Evolutionary conservation across 495 filamentous ascomycete genomes (phyloP), one percentile per base, ranked within the genome.

Genomic region (Aspergillus ostianus): DNA sequence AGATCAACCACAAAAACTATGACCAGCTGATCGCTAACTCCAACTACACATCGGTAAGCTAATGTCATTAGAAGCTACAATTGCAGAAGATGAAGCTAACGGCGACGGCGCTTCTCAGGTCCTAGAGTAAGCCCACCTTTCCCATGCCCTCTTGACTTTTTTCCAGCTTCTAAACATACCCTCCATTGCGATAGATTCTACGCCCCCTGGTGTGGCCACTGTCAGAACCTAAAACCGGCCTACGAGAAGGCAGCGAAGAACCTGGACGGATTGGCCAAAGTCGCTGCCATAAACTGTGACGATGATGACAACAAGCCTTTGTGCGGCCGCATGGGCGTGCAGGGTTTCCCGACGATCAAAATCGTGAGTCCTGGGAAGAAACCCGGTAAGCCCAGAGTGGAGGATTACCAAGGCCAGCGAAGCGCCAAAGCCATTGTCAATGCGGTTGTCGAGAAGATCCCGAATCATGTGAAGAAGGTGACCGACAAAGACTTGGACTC

Each of bases 291-390:
- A 63, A 90, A 99, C 72, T 99, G 94, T 75, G 94, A 98, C 64
- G 92, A 96, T 26, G 95, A 98, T 46, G 79, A 80, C 54, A 99
- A 99, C 80, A 98, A 98, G 74, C 79, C 81, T 4, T 83, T 98
- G 65, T 99, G 94, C 73, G 85, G 90, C 45, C 73, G 78, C 53
- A 91, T 97, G 86, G 94, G 93, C 50, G 87, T 99, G 21, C 83
- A 96, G 76, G 94, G 94, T 47, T 99, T 97, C 80, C 94, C 94
- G 2, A 98, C 94, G 1, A 79, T 99, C 56, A 99, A 99, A 82
- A 93, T 96, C 58, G 84, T 98, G 63, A 86, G 85, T 46, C 95
- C 94, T 0, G 85, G 85, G 53, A 93, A 92, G 73, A 92, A 89
- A 70, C 77, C 84, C 18, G 90, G 91, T 53, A 91, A 88, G 70